Conservation (phyloP, 2,329 filamentous ascomycete genomes). For the Trichoderma lentiforme region DNA sequence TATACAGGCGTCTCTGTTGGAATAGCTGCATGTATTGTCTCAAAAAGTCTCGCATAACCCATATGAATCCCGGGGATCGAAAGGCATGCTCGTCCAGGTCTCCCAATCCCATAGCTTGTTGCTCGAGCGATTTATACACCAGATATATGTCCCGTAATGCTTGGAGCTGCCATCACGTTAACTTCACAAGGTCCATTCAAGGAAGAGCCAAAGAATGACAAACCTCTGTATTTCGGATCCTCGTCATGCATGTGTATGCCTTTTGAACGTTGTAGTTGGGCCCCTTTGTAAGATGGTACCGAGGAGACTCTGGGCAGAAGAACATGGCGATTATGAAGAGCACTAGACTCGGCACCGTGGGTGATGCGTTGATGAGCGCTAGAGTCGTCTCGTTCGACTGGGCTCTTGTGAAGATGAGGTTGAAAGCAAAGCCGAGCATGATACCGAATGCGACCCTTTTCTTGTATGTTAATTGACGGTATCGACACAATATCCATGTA, state of each 20-base stretch:
- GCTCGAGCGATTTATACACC: constrained; percentile 35
- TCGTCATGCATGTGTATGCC: constrained; percentile 35
- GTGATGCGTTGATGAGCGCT: constrained; percentile 38
- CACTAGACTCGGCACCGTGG: constrained; percentile 35
- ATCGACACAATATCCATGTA: not conserved
- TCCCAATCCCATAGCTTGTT: constrained; percentile 28
- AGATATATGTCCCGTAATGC: constrained; percentile 41
- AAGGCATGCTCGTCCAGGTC: constrained; percentile 23
- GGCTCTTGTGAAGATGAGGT: constrained; percentile 36
- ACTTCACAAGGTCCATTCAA: not conserved
- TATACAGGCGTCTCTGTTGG: constrained; percentile 29
- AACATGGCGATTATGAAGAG: constrained; percentile 34
- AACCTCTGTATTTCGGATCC: constrained; percentile 38
- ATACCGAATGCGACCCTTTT: constrained; percentile 36
- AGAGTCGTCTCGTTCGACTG: constrained; percentile 20
- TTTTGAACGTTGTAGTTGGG: constrained; percentile 36
- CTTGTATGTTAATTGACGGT: constrained; percentile 15
- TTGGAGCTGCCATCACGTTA: constrained; percentile 32
- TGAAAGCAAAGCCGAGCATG: constrained; percentile 35
- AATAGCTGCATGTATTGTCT: constrained; percentile 31
- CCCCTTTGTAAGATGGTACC: constrained; percentile 40
- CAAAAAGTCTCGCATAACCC: constrained; percentile 29
- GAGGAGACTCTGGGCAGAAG: constrained; percentile 42
- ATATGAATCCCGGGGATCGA: constrained; percentile 27
- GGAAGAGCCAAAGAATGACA: not conserved